phyloP scores from a whole-genome alignment of 2,329 filamentous ascomycete species.

The Colletotrichum sp. region DNA sequence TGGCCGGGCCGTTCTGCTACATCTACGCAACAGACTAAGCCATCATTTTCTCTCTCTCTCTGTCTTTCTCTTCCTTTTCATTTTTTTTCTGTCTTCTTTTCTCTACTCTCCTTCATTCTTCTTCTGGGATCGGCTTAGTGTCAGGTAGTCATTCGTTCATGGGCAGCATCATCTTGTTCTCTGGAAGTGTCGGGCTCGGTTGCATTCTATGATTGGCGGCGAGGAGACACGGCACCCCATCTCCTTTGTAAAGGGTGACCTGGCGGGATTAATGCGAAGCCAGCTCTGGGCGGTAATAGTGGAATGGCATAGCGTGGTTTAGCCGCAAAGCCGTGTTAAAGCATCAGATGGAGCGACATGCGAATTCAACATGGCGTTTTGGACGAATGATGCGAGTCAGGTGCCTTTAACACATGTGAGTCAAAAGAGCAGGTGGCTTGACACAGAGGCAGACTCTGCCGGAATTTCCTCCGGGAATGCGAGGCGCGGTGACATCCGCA shows the following conservation, averaged over 20 bases:
- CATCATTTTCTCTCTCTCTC: not conserved
- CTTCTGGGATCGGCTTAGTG: not conserved
- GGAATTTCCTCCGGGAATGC: not conserved
- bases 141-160: not conserved
- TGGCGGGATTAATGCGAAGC: not conserved
- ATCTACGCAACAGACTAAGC: constrained; percentile 32
- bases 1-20: constrained; percentile 47
- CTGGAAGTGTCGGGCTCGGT: not conserved
- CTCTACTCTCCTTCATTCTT: not conserved
- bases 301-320: not conserved
- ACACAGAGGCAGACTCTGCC: not conserved
- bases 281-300: not conserved
- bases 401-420: not conserved
- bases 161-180: not conserved
- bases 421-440: not conserved
- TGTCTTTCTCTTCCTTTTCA: too few species aligned
- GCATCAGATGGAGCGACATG: not conserved
- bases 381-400: not conserved
- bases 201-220: not conserved
- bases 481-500: not conserved
- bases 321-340: not conserved
- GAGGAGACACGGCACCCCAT: not conserved
- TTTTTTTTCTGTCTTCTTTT: not conserved
- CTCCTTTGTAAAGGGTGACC: not conserved
- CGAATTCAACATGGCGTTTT: not conserved